These are phyloP conservation scores for Lumnitzera littorea DNA, from an alignment of 345 rosid genomes.

Conservation along the genomic window DNA sequence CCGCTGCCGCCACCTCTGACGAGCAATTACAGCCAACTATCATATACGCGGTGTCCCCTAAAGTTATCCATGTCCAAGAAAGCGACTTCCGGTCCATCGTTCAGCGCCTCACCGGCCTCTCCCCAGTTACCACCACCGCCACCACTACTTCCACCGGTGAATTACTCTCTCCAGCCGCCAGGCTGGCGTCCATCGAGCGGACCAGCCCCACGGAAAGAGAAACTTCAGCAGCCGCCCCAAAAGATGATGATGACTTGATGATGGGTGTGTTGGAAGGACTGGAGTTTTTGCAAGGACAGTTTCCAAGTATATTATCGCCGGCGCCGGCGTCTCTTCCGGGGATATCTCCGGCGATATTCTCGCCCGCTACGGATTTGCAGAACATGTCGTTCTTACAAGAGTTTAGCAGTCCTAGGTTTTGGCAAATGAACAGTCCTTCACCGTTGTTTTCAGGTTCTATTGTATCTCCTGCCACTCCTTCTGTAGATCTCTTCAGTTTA, in stretches of 20 bases:
- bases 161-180: constrained; percentile 65
- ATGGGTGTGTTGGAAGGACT: constrained; percentile 16
- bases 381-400: constrained; percentile 20
- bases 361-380: constrained; percentile 31
- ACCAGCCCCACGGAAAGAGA: constrained; percentile 43
- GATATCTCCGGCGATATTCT: constrained; percentile 40
- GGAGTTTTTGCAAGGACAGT: constrained; percentile 24
- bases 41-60: constrained; percentile 81
- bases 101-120: constrained; percentile 77
- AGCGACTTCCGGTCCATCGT: constrained; percentile 72
- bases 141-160: constrained; percentile 34
- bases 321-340: constrained; percentile 52
- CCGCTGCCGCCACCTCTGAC: constrained; percentile 15
- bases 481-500: constrained; percentile 42
- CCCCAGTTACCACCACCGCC: constrained; percentile 35
- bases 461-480: constrained; percentile 45
- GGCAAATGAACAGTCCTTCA: constrained; percentile 26
- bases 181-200: constrained; percentile 66
- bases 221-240: background rate
- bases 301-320: constrained; percentile 75
- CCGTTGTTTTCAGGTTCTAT: constrained; percentile 18
- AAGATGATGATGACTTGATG: constrained; percentile 5
- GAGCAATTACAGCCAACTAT: constrained; percentile 41
- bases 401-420: constrained; percentile 30
- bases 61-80: constrained; percentile 58